phyloP scores from a whole-genome alignment of 345 rosid species.

The Eucalyptus cloeziana region DNA sequence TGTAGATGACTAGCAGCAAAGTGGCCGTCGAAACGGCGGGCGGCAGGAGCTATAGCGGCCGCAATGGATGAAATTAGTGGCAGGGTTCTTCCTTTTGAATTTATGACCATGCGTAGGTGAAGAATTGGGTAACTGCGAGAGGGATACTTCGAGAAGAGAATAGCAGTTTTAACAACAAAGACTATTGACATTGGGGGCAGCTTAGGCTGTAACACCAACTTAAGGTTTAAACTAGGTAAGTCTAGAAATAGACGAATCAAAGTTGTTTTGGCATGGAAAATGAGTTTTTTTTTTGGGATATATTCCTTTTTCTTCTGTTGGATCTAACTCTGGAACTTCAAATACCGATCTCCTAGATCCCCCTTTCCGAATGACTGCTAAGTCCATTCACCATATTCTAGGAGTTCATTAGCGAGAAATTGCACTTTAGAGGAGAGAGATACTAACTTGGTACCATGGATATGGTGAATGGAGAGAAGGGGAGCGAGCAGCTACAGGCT shows the following conservation, averaged over 20 bases:
- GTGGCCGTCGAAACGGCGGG: background rate
- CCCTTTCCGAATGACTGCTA: too few relatives aligned
- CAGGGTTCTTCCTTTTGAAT: too few relatives aligned
- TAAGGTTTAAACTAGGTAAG: too few relatives aligned
- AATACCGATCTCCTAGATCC: too few relatives aligned
- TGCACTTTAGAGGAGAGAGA: background rate
- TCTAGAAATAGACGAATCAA: too few relatives aligned
- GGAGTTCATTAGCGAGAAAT: background rate
- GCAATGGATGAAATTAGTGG: background rate
- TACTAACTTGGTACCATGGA: background rate
- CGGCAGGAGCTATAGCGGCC: background rate
- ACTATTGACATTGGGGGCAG: too few relatives aligned
- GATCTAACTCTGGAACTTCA: too few relatives aligned
- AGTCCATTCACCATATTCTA: background rate
- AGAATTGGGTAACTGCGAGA: too few relatives aligned
- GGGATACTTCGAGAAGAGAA: too few relatives aligned
- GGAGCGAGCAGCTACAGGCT: slow-evolving; percentile 1
- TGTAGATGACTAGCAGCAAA: background rate
- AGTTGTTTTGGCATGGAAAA: background rate
- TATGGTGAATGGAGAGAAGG: background rate
- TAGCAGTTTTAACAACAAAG: too few relatives aligned
- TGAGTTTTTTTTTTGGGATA: too few relatives aligned
- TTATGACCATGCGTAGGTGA: too few relatives aligned
- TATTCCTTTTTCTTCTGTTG: background rate
- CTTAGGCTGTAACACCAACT: background rate